phyloP scores from a whole-genome alignment of 1,139 yeast genomes.

The Suhomyces atakaporum region DNA sequence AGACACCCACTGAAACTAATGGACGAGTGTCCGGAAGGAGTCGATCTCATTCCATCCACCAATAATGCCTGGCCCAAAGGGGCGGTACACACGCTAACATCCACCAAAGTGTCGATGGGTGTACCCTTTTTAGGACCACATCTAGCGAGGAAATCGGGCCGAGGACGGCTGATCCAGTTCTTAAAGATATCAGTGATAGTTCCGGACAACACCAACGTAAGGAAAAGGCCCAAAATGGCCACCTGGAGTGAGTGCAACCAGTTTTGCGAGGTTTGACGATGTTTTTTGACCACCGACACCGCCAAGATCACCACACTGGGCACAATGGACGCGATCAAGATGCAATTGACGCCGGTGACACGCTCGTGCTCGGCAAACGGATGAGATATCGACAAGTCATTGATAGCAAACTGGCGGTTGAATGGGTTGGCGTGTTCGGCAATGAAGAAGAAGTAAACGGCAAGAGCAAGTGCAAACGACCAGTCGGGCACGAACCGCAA shows the following conservation, averaged over 20 bases:
- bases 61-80: conserved; percentile 34
- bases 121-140: conserved; percentile 55
- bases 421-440: conserved; percentile 38
- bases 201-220: conserved; percentile 44
- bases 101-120: conserved; percentile 39
- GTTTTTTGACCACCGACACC: conserved; percentile 32
- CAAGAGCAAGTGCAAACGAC: conserved; percentile 30
- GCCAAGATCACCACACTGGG: conserved; percentile 41
- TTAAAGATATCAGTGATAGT: conserved; percentile 67
- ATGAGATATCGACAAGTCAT: conserved; percentile 56
- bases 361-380: conserved; percentile 70
- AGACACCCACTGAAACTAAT: conserved; percentile 43
- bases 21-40: conserved; percentile 51
- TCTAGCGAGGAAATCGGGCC: conserved; percentile 77
- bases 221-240: conserved; percentile 53
- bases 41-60: conserved; percentile 48
- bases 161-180: conserved; percentile 74
- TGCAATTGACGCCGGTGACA: conserved; percentile 44
- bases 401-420: conserved; percentile 25
- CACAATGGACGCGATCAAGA: conserved; percentile 35
- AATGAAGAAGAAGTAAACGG: conserved; percentile 34
- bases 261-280: conserved; percentile 7
- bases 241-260: conserved; percentile 42
- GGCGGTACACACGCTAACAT: conserved; percentile 43
- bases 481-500: conserved; percentile 33